Base-by-base conservation (phyloP, 768 basidiomycete genomes). In the Lepiota subincarnata region DNA sequence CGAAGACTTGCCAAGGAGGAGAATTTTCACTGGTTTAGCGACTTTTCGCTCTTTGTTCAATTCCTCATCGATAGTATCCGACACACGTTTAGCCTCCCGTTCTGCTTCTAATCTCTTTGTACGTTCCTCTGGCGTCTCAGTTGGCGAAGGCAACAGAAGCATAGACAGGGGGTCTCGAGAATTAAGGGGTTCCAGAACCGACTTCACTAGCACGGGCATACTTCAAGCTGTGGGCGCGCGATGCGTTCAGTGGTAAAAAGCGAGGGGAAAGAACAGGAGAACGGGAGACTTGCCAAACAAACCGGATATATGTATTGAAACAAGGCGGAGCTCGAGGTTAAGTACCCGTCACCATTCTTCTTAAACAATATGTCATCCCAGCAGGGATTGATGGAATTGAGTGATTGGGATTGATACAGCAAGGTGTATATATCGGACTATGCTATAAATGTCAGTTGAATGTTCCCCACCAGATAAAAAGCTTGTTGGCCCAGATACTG, bases 41-140 rank as follows among this genome's bases (percentile, higher is more conserved):
- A 73, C 73, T 19, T 64, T 64, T 35, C 74, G 72, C 65, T 79
- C 74, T 22, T 63, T 73, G 59, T 79, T 78, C 48, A 87, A 61
- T 56, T 82, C 78, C 28, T 81, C 80, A 63, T 87, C 85, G 59
- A 87, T 87, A n/a, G 66, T 68, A 59, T 84, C 82, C 0, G 83
- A 86, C 37, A 80, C 60, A 6, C 69, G 70, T 62, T 79, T 81
- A 6, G 80, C 84, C 48, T 74, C 72, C 31, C 65, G 70, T 56
- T 86, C 84, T 14, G 68, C 65, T 3, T 64, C 59, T 16, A 82
- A 53, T 8, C 84, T 74, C 0, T 57, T 64, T 19, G 74, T 69
- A 2, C 77, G 66, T 55, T 84, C 74, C 12, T 65, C 69, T 3
- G 60, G 56, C 0, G 79, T 73, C 63, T 87, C 84, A 57, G 75